Evolutionary conservation across 1,139 yeast species (phyloP), one percentile per base, ranked within the genome.

Genomic region (Arxiozyma bovina): DNA sequence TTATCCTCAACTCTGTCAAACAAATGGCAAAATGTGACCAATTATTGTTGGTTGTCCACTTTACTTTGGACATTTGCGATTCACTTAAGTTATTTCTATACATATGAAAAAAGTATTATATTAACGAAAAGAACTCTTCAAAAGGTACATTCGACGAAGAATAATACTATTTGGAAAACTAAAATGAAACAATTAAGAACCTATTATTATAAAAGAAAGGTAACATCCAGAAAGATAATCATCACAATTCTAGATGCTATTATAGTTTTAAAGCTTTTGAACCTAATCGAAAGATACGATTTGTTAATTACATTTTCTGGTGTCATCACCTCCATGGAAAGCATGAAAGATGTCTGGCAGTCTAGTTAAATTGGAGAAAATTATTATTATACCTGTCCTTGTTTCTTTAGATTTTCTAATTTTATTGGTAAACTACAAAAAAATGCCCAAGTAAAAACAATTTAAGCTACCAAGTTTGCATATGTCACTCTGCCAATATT

Each of bases 41-140:
- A 46, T 22, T 46, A 46, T 38, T 34, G 22, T 8, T 46, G 49
- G 49, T 46, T 46, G 8, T 46, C 49, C 9, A 34, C 49, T 20
- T 38, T 46, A 18, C 22, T 46, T 5, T 46, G 43, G 49, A 34
- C 49, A 5, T 6, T 46, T 22, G 22, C 40, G 15, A 5, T 46
- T 21, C 34, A 46, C 7, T 21, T 46, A 15, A 46, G 20, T 38
- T 20, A 46, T 9, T 18, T 46, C 22, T 21, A 11, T 38, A 21
- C n/a, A 15, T 38, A 21, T 34, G 30, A 38, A 11, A 25, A 21
- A 17, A 43, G 20, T 21, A 46, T 46, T 3, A 9, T 21, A 34
- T 17, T 11, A n/a, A 46, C 4, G 7, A 15, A 34, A 21, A 45
- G 20, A 6, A 18, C 5, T 20, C 18, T 45, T 18, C 12, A 45